Conservation (phyloP, 2,329 filamentous ascomycete species). For the Ophiostoma sp. region DNA sequence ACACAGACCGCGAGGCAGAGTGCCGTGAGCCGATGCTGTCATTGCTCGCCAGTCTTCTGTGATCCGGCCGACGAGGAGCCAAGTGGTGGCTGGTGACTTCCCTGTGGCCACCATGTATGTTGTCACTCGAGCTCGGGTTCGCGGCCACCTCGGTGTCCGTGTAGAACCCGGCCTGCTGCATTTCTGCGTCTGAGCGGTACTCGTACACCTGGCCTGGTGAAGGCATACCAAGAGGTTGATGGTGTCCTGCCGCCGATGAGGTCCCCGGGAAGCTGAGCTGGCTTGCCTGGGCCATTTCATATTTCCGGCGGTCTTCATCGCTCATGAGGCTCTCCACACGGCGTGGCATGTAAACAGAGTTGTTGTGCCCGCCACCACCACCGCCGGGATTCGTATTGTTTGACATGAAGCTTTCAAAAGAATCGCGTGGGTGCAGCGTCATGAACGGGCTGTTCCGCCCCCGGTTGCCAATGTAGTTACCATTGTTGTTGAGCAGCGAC, state of each 20-base stretch:
- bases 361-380: constrained; percentile 30
- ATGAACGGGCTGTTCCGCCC: constrained; percentile 36
- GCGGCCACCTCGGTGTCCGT: constrained; percentile 35
- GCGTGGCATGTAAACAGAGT: constrained; percentile 66
- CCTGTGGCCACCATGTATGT: neutral
- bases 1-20: constrained; percentile 23
- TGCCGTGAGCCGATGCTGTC: constrained; percentile 32
- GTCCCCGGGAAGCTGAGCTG: constrained; percentile 42
- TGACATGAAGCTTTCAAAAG: constrained; percentile 66
- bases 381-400: constrained; percentile 47
- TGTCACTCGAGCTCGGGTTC: constrained; percentile 9
- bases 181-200: constrained; percentile 46
- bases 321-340: constrained; percentile 75
- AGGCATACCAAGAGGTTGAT: constrained; percentile 38
- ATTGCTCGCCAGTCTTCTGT: constrained; percentile 33
- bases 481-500: constrained; percentile 38
- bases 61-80: constrained; percentile 27
- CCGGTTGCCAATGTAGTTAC: neutral
- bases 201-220: constrained; percentile 51
- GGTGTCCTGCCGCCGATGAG: constrained; percentile 30
- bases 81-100: neutral
- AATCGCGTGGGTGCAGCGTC: constrained; percentile 58
- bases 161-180: constrained; percentile 45
- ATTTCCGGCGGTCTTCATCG: constrained; percentile 73
- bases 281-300: constrained; percentile 65